Evolutionary conservation across 768 basidiomycete species (phyloP).

Genomic region (Udeniomyces megalosporus): DNA sequence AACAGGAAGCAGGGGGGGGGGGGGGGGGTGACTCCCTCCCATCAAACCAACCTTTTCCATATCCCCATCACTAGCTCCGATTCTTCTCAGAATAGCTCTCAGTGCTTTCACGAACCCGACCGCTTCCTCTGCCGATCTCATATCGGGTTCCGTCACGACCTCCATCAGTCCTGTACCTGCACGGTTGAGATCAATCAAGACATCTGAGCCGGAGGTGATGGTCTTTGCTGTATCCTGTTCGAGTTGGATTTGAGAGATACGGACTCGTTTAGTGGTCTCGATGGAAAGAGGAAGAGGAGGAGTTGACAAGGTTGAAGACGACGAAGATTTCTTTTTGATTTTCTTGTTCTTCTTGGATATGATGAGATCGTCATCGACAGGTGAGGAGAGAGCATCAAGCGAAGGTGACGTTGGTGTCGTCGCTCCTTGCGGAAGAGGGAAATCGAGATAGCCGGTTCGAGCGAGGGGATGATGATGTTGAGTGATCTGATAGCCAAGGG

Average conservation of each 20-base stretch:
- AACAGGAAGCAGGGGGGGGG: no score
- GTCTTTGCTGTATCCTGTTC: conserved; percentile 98
- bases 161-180: conserved; percentile 84
- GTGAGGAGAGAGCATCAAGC: not conserved
- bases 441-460: conserved; percentile 44
- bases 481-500: conserved; percentile 90
- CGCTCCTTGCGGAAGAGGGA: no score
- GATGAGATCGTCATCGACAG: no score
- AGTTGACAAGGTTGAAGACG: no score
- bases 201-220: conserved; percentile 23
- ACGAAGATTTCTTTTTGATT: no score
- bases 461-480: conserved; percentile 85
- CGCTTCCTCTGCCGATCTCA: conserved; percentile 78
- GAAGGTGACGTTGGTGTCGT: no score
- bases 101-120: conserved; percentile 68
- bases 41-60: conserved; percentile 95
- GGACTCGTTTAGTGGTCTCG: conserved; percentile 31
- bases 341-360: no score
- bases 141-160: conserved; percentile 86
- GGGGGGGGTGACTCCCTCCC: no score
- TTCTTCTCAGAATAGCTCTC: conserved; percentile 60
- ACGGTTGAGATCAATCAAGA: conserved; percentile 70
- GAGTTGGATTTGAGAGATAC: conserved; percentile 85
- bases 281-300: no score
- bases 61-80: conserved; percentile 83